phyloP scores from a whole-genome alignment of 495 filamentous ascomycete genomes.

The Elasticomyces elasticus region DNA sequence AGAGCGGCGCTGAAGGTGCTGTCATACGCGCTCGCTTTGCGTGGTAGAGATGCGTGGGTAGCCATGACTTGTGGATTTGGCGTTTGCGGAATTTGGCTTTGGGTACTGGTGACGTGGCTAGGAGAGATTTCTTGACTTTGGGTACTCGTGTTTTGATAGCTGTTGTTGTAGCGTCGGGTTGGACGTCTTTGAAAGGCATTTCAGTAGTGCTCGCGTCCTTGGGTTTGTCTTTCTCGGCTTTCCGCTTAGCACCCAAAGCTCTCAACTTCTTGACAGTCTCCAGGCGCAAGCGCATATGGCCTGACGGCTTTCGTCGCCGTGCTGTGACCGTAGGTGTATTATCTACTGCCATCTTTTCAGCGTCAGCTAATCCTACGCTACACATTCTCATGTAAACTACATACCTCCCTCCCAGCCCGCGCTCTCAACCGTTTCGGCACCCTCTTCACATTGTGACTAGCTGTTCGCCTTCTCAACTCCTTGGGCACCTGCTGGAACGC shows the following conservation, averaged over 20 bases:
- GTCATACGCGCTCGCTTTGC: constrained; percentile 87
- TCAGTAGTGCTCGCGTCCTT: neutral
- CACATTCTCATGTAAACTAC: neutral
- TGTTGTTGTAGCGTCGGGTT: neutral
- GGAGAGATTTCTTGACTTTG: constrained; percentile 50
- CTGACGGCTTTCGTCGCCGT: constrained; percentile 55
- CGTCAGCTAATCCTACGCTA: neutral
- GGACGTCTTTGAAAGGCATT: neutral
- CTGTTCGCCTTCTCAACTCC: constrained; percentile 72
- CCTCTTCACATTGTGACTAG: constrained; percentile 87
- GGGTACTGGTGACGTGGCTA: constrained; percentile 56
- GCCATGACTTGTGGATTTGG: constrained; percentile 81
- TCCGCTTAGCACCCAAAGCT: constrained; percentile 52
- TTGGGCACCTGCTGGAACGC: constrained; percentile 87
- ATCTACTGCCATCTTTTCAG: constrained; percentile 62
- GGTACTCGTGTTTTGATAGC: constrained; percentile 12
- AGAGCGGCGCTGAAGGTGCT: constrained; percentile 62
- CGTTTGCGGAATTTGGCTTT: constrained; percentile 72
- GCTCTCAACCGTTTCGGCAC: constrained; percentile 69
- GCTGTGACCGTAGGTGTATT: constrained; percentile 79
- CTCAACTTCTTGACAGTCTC: constrained; percentile 69
- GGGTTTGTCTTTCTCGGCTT: constrained; percentile 37
- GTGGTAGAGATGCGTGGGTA: constrained; percentile 91
- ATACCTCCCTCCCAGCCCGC: constrained; percentile 62
- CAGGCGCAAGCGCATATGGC: constrained; percentile 62